phyloP scores from a whole-genome alignment of 2,329 filamentous ascomycete genomes.

The Nemania sp. region DNA sequence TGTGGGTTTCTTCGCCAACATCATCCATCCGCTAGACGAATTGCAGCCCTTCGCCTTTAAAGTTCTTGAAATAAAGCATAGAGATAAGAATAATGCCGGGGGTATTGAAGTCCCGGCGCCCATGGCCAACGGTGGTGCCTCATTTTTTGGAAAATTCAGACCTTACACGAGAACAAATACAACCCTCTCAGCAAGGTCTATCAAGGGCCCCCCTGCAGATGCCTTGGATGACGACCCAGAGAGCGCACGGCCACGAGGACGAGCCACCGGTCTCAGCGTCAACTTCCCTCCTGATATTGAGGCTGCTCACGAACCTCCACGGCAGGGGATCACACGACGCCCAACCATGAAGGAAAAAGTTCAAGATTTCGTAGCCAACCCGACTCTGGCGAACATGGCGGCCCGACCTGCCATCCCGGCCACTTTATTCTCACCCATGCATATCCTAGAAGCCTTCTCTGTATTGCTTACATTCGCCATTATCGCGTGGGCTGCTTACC shows the following conservation, averaged over 20 bases:
- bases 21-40: constrained; percentile 67
- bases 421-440: constrained; percentile 63
- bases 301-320: constrained; percentile 33
- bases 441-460: constrained; percentile 65
- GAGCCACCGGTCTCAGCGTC: constrained; percentile 36
- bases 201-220: constrained; percentile 37
- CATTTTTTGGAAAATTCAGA: constrained; percentile 33
- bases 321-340: constrained; percentile 48
- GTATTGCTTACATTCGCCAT: constrained; percentile 62
- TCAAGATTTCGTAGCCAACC: constrained; percentile 58
- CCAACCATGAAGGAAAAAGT: constrained; percentile 56
- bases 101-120: constrained; percentile 39
- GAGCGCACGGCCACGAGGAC: constrained; percentile 21
- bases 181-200: constrained; percentile 29
- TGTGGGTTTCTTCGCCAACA: constrained; percentile 72
- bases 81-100: constrained; percentile 47
- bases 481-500: constrained; percentile 56
- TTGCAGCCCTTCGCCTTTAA: constrained; percentile 61
- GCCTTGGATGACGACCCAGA: constrained; percentile 30
- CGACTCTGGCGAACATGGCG: constrained; percentile 55
- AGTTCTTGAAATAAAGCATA: constrained; percentile 62
- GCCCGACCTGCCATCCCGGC: constrained; percentile 62
- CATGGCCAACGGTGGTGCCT: constrained; percentile 24
- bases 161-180: constrained; percentile 34
- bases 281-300: constrained; percentile 44